These are phyloP conservation scores for Neofusicoccum ribis DNA, from an alignment of 2,329 filamentous ascomycete genomes.

Conservation along the genomic window DNA sequence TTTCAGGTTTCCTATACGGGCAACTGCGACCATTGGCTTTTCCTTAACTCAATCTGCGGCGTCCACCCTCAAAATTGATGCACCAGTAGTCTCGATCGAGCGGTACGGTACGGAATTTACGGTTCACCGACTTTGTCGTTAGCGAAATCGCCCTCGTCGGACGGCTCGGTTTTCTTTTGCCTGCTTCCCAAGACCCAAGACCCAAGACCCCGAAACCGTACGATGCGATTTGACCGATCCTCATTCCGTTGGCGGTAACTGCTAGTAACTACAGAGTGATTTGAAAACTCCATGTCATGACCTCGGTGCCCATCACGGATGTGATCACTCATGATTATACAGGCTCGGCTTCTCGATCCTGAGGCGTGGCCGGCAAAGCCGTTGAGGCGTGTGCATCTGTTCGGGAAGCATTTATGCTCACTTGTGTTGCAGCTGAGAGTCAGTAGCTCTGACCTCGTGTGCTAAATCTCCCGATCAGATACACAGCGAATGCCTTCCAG, in stretches of 20 bases:
- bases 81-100: constrained; percentile 14
- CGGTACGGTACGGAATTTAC: constrained; percentile 19
- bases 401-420: background rate
- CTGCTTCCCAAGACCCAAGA: background rate
- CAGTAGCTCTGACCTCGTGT: background rate
- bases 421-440: background rate
- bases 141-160: constrained; percentile 13
- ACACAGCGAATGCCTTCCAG: background rate
- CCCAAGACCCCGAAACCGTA: background rate
- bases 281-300: constrained; percentile 3
- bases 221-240: constrained; percentile 16
- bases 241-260: constrained; percentile 9
- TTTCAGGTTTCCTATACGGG: constrained; percentile 8
- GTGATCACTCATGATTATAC: constrained; percentile 16
- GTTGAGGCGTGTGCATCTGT: background rate
- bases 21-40: constrained; percentile 19
- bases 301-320: constrained; percentile 3
- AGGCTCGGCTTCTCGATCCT: constrained; percentile 10
- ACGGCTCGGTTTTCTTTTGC: constrained; percentile 12
- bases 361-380: background rate
- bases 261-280: constrained; percentile 18
- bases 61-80: constrained; percentile 16
- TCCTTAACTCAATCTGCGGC: constrained; percentile 12
- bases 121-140: constrained; percentile 17
- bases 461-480: background rate